A percentile compares a stretch with the other conserved stretches of the same genome.
These are phyloP conservation scores for Yarrowia keelungensis DNA, from an alignment of 805 yeast species.

Conservation along the genomic window DNA sequence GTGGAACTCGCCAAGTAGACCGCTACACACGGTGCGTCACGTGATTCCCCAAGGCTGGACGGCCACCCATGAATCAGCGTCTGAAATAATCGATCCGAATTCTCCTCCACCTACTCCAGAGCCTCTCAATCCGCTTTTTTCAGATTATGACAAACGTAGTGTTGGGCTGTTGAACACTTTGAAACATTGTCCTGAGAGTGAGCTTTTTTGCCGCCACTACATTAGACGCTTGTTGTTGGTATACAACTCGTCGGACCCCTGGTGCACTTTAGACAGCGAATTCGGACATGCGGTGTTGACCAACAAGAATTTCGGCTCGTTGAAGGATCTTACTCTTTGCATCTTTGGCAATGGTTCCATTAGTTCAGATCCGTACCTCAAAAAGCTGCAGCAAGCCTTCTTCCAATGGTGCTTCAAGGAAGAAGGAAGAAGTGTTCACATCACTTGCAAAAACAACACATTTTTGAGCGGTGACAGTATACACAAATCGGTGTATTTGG, in stretches of 20 bases:
- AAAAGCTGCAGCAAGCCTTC: neutral
- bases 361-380: neutral
- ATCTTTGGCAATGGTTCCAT: conserved; percentile 2
- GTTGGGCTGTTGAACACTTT: neutral
- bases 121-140: conserved; percentile 5
- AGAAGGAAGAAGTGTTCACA: neutral
- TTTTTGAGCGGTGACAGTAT: neutral
- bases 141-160: conserved; percentile 10
- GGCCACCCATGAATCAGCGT: neutral
- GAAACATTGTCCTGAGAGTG: neutral
- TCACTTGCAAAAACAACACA: conserved; percentile 18
- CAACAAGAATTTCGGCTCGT: neutral
- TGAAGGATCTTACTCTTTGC: neutral
- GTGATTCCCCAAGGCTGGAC: conserved; percentile 8
- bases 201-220: neutral
- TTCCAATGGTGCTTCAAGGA: neutral
- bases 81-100: conserved; percentile 4
- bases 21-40: conserved; percentile 2
- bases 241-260: conserved; percentile 18
- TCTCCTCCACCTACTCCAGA: conserved; percentile 21
- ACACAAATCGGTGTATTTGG: neutral
- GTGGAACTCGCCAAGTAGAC: conserved; percentile 14
- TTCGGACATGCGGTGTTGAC: conserved; percentile 2
- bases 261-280: conserved; percentile 8
- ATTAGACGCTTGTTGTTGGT: neutral